A percentile compares a stretch with the other conserved stretches of the same genome.
These are phyloP conservation scores for Aureobasidium sp. DNA, from an alignment of 2,329 filamentous ascomycete species.

Conservation along the genomic window DNA sequence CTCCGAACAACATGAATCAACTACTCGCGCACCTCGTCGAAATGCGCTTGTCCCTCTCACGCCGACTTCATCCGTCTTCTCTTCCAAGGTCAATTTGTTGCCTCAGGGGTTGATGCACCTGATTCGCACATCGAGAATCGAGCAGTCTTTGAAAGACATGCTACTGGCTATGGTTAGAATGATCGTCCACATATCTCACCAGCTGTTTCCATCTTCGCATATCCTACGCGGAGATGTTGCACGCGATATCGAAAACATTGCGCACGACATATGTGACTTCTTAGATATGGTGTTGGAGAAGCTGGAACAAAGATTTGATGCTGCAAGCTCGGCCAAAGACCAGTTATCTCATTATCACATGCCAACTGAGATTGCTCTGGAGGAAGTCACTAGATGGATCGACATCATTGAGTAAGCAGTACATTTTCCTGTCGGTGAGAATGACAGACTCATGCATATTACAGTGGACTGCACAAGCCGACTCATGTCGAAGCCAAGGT, in stretches of 20 bases:
- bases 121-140: not conserved
- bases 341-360: not conserved
- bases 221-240: slow-evolving; percentile 1
- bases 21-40: not conserved
- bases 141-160: not conserved
- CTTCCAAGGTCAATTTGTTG: not conserved
- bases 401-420: slow-evolving; percentile 6
- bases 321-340: not conserved
- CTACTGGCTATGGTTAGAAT: slow-evolving; percentile 10
- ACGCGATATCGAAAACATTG: not conserved
- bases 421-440: not conserved
- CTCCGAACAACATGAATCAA: not conserved
- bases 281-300: not conserved
- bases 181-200: not conserved
- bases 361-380: not conserved
- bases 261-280: slow-evolving; percentile 4
- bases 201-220: slow-evolving; percentile 13
- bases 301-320: not conserved
- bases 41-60: not conserved
- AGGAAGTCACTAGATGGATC: slow-evolving; percentile 5
- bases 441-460: not conserved
- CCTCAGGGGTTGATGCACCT: not conserved
- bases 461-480: slow-evolving; percentile 11
- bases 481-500: not conserved
- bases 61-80: not conserved